Base-by-base conservation (phyloP, 2,329 filamentous ascomycete genomes). In the Keithomyces neogunnii region DNA sequence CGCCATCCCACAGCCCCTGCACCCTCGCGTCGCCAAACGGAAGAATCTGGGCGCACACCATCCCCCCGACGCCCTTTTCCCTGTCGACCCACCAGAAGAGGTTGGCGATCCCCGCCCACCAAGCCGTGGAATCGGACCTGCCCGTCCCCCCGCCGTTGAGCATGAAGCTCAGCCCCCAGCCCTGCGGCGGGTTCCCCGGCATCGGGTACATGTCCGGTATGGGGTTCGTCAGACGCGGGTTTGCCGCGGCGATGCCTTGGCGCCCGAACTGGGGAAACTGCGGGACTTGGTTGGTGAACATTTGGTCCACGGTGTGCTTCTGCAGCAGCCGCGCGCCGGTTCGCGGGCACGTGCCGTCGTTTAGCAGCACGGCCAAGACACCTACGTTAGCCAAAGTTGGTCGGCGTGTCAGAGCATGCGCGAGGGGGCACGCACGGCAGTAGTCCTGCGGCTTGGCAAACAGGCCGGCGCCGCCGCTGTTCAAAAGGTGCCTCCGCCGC, bases 251-350 rank as follows among this genome's bases (percentile, higher is more conserved):
- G 2, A 79, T 68, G 2, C 59, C 58, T 53, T 70, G 66, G 1
- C 75, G 69, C 1, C 71, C 70, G 51, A 78, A 81, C 54, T 82
- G 60, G 0, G 80, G 79, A 46, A 77, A 72, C 1, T 74, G 53
- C 0, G 77, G 72, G 48, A 85, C 75, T 55, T 83, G 82, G 61
- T 88, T 86, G 51, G 69, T 70, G 63, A 82, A 86, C 79, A 88
- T 84, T 33, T 76, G 65, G 10, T 82, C 73, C 0, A 88, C 76
- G 0, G 82, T 85, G 32, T 73, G 68, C 13, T 73, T 69, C 26
- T 71, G 67, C 5, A 88, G 70, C 33, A 88, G 74, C 48, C 71
- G 69, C 0, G 63, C 62, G 1, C 76, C 75, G 0, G 81, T 86
- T 0, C 58, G 70, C 0, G 84, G 79, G 35, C 75, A 81, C 0